Evolutionary conservation across 352 stramenopile species (phyloP).

Genomic region (Globisporangium uncinulatum): DNA sequence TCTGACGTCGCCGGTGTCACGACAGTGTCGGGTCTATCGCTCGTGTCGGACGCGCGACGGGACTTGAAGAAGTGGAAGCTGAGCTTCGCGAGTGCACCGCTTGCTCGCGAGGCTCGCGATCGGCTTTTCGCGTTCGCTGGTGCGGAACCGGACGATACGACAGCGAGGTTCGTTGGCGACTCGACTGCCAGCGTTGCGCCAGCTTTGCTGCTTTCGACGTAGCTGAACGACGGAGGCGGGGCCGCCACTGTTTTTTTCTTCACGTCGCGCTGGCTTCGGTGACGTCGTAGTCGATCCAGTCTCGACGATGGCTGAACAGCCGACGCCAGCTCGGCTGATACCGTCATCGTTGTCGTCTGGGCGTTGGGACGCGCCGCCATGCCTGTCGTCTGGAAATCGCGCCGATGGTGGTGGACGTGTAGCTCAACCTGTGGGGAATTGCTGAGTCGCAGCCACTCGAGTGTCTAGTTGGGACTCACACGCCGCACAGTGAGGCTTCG

Average conservation of each 20-base stretch:
- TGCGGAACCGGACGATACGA: neutral
- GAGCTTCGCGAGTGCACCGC: constrained; percentile 5
- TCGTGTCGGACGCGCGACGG: neutral
- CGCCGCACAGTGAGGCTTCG: too few species aligned
- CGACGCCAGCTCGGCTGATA: too few species aligned
- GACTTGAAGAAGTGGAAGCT: constrained; percentile 6
- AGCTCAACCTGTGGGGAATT: too few species aligned
- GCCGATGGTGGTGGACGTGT: too few species aligned
- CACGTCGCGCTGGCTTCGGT: constrained; percentile 3
- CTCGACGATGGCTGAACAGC: neutral
- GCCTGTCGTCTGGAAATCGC: too few species aligned
- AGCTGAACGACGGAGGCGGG: neutral
- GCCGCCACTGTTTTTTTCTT: constrained; percentile 1
- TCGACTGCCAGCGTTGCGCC: neutral
- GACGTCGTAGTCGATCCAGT: neutral
- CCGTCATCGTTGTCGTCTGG: neutral
- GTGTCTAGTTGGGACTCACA: too few species aligned
- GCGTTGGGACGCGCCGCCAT: neutral
- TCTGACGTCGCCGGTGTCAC: neutral
- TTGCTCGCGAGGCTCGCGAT: constrained; percentile 4
- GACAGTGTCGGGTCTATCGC: neutral
- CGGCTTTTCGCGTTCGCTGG: neutral
- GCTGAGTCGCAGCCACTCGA: too few species aligned
- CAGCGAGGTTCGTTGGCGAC: too few species aligned
- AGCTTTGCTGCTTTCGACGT: neutral